Base-by-base conservation (phyloP, 139 green algal genomes). In the Pleodorina starrii region DNA sequence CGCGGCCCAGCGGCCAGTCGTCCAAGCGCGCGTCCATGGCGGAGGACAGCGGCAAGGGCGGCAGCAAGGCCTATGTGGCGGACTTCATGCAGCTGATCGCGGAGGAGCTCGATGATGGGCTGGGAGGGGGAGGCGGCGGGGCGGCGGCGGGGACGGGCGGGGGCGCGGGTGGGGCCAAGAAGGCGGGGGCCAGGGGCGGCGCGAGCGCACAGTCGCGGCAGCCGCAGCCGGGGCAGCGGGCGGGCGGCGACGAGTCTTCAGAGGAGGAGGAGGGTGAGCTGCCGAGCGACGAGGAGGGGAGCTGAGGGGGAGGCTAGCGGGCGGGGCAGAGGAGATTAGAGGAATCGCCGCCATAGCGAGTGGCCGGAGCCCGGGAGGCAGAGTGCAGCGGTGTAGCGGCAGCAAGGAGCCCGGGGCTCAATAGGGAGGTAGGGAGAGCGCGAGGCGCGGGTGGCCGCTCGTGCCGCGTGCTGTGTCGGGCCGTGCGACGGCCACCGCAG, bases 201-300 rank as follows among this genome's bases (percentile, higher is more conserved):
- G 29, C 72, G 74, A 11, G n/a, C 27, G 36, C 36, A 6, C 54
- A 66, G 9, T 7, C 57, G 17, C 72, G 9, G 79, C 57, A 86
- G 54, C 11, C 21, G 79, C 35, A 38, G 38, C 7, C n/a, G 43
- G 11, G 19, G 17, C 32, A 5, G 25, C 40, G 25, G 59, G 44
- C 66, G 23, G 68, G 36, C 35, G 84, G 36, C 35, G 84, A 12
- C 27, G 84, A 83, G 36, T 32, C 42, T 3, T 73, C 50, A 6
- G 84, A 82, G 27, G 84, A 89, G 40, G 84, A 89, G 69, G 84
- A 89, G 69, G 84, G 84, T 0, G 84, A 89, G 40, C 60, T 88
- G 63, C 82, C 82, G 4, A 88, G 57, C 9, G 82, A 88, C 3
- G n/a, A 88, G 32, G 63, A 66, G 82, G 66, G 60, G 6, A 38